Evolutionary conservation across 305 asterid species (phyloP), one percentile per base, ranked within the genome.

Genomic region (Coffea humblotiana): DNA sequence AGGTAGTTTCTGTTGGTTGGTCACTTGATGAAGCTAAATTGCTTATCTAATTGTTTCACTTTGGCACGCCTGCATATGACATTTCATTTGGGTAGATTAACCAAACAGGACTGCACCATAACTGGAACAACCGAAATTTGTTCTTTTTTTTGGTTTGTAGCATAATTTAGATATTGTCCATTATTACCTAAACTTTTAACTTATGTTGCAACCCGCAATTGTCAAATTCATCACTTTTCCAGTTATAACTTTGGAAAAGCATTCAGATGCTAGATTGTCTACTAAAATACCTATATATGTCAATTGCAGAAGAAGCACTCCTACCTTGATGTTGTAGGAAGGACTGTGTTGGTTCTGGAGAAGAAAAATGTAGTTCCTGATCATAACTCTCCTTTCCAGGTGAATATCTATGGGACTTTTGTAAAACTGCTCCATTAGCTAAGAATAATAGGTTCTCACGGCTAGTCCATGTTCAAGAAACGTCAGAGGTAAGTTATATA

Each of bases 351-450:
- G 76, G 99, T 96, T 83, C 85, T 94, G 87, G 97, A 91, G 82
- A 96, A 92, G 90, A 87, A 79, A 79, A 96, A 96, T 82, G 95
- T 96, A 54, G 97, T 92, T 83, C 98, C 98, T 74, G 99, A 96
- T 81, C 98, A 96, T 85, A 91, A 92, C 83, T 78, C 88, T 86
- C 94, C 92, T 82, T 92, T 96, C 91, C 99, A 94, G 99, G 99
- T 96, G 90, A 88, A 37, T 37, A 18, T 70, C 54, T 40, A 43
- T 70, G 21, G 27, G 32, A 9, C 15, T 40, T 45, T 54, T 70
- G 27, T 9, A 18, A 7, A 43, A 21, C 12, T 47, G 74, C 54
- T 70, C 74, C 23, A 43, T 21, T 68, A 37, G 27, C 75, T 73
- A 51, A 18, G 52, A 70, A 70, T 14, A 43, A 40, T 43, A 37